These are phyloP conservation scores for Tephrocybe sp. DNA, from an alignment of 768 basidiomycete species.

Conservation along the genomic window DNA sequence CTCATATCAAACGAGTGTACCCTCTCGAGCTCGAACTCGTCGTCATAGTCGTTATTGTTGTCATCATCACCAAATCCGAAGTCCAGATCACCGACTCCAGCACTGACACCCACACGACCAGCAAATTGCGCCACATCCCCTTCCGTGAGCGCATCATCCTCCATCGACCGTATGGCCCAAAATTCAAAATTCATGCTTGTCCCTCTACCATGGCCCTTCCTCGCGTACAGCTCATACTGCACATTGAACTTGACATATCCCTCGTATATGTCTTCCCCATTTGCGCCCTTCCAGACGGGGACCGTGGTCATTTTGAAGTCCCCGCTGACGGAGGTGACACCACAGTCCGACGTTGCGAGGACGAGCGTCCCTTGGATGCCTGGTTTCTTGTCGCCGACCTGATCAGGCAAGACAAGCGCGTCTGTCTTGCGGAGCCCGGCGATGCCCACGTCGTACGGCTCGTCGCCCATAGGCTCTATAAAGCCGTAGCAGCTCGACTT, in stretches of 20 bases:
- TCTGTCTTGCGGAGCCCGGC: neutral
- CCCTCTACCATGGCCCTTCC: slow-evolving; percentile 5
- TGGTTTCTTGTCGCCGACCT: neutral
- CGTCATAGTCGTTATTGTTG: no score
- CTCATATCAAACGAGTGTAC: neutral
- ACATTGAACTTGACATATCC: slow-evolving; percentile 5
- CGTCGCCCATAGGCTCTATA: slow-evolving; percentile 7
- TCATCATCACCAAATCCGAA: neutral
- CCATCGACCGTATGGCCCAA: slow-evolving; percentile 6
- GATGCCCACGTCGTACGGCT: slow-evolving; percentile 11
- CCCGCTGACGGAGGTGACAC: slow-evolving; percentile 3
- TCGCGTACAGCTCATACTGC: slow-evolving; percentile 4
- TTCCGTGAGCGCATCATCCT: neutral
- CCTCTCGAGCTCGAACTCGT: neutral
- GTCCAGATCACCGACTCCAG: neutral
- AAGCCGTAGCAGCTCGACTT: neutral
- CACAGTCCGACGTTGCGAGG: neutral
- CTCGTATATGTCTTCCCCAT: slow-evolving; percentile 4
- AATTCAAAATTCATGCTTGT: neutral
- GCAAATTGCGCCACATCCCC: slow-evolving; percentile 9
- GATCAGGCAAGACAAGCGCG: neutral
- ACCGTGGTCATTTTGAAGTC: slow-evolving; percentile 3
- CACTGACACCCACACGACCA: neutral
- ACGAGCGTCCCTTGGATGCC: neutral
- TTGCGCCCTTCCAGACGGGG: slow-evolving; percentile 4